phyloP scores from a whole-genome alignment of 257 asterid species.

The Thymus mandschuricus region DNA sequence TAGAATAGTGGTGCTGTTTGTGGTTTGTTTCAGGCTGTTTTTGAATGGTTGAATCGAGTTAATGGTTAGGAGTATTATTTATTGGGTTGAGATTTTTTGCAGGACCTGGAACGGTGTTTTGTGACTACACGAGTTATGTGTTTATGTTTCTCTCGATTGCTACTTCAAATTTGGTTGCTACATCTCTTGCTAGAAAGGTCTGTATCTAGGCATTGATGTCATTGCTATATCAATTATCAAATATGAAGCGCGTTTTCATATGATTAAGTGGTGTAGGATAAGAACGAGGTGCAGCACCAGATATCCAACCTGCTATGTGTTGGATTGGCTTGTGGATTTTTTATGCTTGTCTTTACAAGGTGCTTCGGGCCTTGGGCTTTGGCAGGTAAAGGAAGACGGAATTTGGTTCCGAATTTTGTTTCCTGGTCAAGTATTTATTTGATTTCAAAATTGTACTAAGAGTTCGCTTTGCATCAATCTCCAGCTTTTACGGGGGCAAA shows the following conservation, averaged over 20 bases:
- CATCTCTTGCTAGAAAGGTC: slow-evolving; percentile 84
- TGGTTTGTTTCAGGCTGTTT: not conserved
- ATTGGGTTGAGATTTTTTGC: slow-evolving; percentile 38
- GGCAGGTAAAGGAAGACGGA: slow-evolving; percentile 51
- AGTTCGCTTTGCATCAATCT: slow-evolving; percentile 23
- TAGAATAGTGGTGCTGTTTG: not conserved
- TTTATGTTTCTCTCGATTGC: slow-evolving; percentile 98
- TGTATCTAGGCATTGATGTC: slow-evolving; percentile 22
- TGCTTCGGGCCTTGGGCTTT: slow-evolving; percentile 74
- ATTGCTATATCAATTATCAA: not conserved
- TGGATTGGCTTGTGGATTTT: slow-evolving; percentile 76
- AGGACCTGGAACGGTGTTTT: slow-evolving; percentile 96
- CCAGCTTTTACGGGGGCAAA: slow-evolving; percentile 92
- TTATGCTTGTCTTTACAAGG: slow-evolving; percentile 82
- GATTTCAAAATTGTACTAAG: slow-evolving; percentile 25
- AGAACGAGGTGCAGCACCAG: slow-evolving; percentile 86
- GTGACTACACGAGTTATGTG: slow-evolving; percentile 77
- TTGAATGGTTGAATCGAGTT: not conserved
- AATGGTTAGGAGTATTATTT: not conserved
- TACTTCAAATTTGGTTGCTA: slow-evolving; percentile 96
- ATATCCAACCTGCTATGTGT: slow-evolving; percentile 81
- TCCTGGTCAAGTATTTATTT: slow-evolving; percentile 6
- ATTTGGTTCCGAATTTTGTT: not conserved
- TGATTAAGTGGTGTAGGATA: slow-evolving; percentile 59
- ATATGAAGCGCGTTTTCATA: slow-evolving; percentile 11